phyloP scores from a whole-genome alignment of 371 early-diverging fungal species.

The Mucor circinelloides region DNA sequence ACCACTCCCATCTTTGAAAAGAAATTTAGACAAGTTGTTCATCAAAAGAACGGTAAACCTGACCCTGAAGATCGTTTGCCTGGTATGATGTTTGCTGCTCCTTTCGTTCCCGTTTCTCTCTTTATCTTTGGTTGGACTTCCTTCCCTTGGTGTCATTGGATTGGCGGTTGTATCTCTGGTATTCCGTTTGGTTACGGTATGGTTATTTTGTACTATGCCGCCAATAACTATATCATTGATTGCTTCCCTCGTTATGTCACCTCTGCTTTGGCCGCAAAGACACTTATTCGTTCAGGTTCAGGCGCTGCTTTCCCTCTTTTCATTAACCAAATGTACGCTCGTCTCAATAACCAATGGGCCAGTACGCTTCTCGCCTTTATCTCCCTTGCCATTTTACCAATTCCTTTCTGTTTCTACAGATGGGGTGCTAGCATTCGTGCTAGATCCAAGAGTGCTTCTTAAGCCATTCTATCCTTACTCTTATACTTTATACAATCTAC shows the following conservation, averaged over 20 bases:
- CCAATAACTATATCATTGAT: constrained; percentile 52
- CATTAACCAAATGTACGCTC: constrained; percentile 41
- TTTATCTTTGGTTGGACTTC: constrained; percentile 54
- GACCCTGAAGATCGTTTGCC: constrained; percentile 49
- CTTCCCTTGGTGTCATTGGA: constrained; percentile 44
- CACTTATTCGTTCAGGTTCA: constrained; percentile 42
- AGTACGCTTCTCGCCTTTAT: constrained; percentile 47
- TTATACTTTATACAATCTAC: not conserved
- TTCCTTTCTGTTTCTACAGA: constrained; percentile 47
- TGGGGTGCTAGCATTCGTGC: constrained; percentile 45
- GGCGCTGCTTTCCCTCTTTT: constrained; percentile 54
- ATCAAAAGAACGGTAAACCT: constrained; percentile 16
- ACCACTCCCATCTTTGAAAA: constrained; percentile 40
- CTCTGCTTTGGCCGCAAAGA: constrained; percentile 48
- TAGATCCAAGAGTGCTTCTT: constrained; percentile 30
- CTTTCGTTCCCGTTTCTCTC: constrained; percentile 43
- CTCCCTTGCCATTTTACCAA: constrained; percentile 45
- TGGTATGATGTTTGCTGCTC: constrained; percentile 49
- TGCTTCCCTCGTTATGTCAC: constrained; percentile 45
- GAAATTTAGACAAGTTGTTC: constrained; percentile 12
- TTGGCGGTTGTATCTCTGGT: constrained; percentile 35
- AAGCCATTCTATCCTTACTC: not conserved
- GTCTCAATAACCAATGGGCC: constrained; percentile 46
- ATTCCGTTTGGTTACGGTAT: constrained; percentile 51
- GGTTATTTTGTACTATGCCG: constrained; percentile 43